Evolutionary conservation across 805 yeast genomes (phyloP), one percentile per base, ranked within the genome.

Genomic region (Saccharomycopsis oosterbeekiorum): DNA sequence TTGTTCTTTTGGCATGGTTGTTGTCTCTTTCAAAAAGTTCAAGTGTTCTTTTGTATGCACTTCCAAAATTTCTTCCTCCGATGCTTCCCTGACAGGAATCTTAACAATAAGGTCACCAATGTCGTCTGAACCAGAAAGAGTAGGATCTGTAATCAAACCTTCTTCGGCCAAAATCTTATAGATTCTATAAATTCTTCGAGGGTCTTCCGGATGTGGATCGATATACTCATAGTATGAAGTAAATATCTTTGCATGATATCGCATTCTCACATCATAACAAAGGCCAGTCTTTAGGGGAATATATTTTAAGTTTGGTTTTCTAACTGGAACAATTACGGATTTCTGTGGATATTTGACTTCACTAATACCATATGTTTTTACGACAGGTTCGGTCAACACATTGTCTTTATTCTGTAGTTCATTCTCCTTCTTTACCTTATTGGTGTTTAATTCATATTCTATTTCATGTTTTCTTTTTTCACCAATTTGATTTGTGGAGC

Each of bases 201-300:
- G 99, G 70, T 94, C 99, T 72, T 94, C 99, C 4, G 99, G 99
- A 71, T 94, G 99, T 1, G 98, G 99, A 70, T 94, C 99, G 59
- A 93, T 89, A 73, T 93, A 93, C 72, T 93, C 97, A 68, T 83
- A 88, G 67, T 93, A 89, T 1, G 94, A 87, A 2, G 97, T 89
- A 74, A 88, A 92, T 59, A 94, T 86, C 70, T 91, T 89, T 47
- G 97, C 96, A 71, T 94, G 99, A 72, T 93, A 94, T 64, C 99
- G 80, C 98, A 94, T 94, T 65, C 98, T 80, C 21, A 91, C 97
- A 72, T 94, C 99, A 73, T 94, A 94, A 62, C 96, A 93, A 8
- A 94, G 75, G 0, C 99, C 99, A 0, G 99, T 93, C 71, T 91
- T 93, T 68, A 88, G 74, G 1, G 88, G 89, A 26, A 81, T 78